These are phyloP conservation scores for Sclerospora graminicola DNA, from an alignment of 352 stramenopile genomes.

Conservation along the genomic window DNA sequence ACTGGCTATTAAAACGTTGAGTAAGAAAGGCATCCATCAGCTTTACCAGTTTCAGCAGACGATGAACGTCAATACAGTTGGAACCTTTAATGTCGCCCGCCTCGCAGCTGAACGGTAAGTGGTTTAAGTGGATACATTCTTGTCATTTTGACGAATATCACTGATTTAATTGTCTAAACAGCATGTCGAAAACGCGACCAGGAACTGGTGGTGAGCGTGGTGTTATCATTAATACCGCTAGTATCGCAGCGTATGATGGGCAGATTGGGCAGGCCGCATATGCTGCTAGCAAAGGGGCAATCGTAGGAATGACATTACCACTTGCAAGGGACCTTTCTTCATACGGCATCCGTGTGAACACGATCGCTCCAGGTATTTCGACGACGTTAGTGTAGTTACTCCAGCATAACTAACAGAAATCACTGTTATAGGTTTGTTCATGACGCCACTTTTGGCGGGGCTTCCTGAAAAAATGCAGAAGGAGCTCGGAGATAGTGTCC, in stretches of 20 bases:
- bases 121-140: neutral
- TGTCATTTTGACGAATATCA: neutral
- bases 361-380: constrained; percentile 86
- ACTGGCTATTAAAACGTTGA: constrained; percentile 86
- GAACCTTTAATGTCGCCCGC: constrained; percentile 96
- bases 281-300: constrained; percentile 92
- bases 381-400: neutral
- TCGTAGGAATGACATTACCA: constrained; percentile 95
- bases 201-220: constrained; percentile 84
- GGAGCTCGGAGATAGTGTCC: constrained; percentile 89
- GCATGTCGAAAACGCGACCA: constrained; percentile 73
- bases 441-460: constrained; percentile 92
- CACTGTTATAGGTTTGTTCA: constrained; percentile 84
- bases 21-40: constrained; percentile 87
- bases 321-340: constrained; percentile 91
- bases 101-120: constrained; percentile 88
- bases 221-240: constrained; percentile 98
- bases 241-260: constrained; percentile 96
- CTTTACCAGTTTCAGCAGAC: constrained; percentile 91
- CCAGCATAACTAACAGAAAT: neutral
- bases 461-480: constrained; percentile 92
- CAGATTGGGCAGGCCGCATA: constrained; percentile 97
- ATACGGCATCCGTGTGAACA: constrained; percentile 94
- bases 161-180: constrained; percentile 18
- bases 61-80: constrained; percentile 94